Conservation (phyloP, 1,284 basidiomycete genomes). For the Cryptococcus neoformans region DNA sequence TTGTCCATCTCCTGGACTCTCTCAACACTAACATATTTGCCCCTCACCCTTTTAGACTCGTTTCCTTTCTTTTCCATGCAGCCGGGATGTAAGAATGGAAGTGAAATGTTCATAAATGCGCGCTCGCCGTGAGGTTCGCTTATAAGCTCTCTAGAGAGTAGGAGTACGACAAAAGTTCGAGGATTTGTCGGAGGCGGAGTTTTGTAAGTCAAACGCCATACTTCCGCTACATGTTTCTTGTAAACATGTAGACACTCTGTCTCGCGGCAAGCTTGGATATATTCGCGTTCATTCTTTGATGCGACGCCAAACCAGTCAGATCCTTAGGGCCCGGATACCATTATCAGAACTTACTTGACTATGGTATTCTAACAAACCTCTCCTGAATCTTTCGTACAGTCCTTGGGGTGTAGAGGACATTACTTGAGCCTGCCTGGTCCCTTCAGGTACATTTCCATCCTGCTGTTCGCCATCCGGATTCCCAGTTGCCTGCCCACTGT, state of each 20-base stretch:
- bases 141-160: constrained; percentile 34
- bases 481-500: constrained; percentile 6
- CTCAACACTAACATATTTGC: constrained; percentile 47
- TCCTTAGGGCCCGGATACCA: neutral
- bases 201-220: constrained; percentile 46
- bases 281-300: constrained; percentile 33
- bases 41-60: constrained; percentile 41
- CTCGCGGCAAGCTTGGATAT: constrained; percentile 44
- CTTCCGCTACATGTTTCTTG: constrained; percentile 41
- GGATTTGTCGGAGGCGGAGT: constrained; percentile 46
- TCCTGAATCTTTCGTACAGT: constrained; percentile 42
- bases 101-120: constrained; percentile 44
- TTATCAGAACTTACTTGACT: constrained; percentile 25
- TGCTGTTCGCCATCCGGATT: constrained; percentile 10
- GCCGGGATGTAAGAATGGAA: constrained; percentile 43
- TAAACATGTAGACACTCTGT: constrained; percentile 42
- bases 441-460: constrained; percentile 9
- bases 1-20: constrained; percentile 32
- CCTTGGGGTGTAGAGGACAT: constrained; percentile 25
- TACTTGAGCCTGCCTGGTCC: constrained; percentile 25
- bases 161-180: constrained; percentile 44
- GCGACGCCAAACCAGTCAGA: neutral
- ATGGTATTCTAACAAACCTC: constrained; percentile 43
- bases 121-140: constrained; percentile 29
- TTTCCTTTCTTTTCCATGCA: constrained; percentile 37